phyloP scores from a whole-genome alignment of 768 basidiomycete genomes.

The Rhizopogon roseolus region DNA sequence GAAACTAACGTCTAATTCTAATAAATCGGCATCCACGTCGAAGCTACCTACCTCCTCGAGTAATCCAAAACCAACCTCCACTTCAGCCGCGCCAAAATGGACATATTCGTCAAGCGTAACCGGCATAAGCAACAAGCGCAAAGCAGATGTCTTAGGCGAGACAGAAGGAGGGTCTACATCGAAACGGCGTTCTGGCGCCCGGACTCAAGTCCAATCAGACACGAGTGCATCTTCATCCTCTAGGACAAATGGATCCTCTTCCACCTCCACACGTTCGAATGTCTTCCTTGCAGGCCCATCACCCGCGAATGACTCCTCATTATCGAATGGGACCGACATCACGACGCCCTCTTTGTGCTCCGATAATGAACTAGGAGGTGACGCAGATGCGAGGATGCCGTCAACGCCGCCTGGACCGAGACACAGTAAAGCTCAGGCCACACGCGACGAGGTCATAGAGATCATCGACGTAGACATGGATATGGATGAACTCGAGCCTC shows the following conservation, averaged over 20 bases:
- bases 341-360: slow-evolving; percentile 72
- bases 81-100: neutral
- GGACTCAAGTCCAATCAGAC: neutral
- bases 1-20: neutral
- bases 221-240: neutral
- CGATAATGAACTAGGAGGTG: slow-evolving; percentile 55
- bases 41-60: neutral
- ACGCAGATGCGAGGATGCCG: slow-evolving; percentile 41
- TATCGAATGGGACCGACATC: slow-evolving; percentile 32
- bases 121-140: neutral
- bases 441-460: slow-evolving; percentile 12
- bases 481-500: slow-evolving; percentile 4
- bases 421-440: neutral
- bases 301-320: neutral
- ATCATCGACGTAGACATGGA: slow-evolving; percentile 36
- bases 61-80: neutral
- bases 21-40: neutral
- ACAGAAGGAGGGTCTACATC: neutral
- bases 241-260: too few species aligned
- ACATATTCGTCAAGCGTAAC: neutral
- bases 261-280: neutral
- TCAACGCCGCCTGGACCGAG: slow-evolving; percentile 48
- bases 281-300: neutral
- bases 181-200: neutral
- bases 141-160: neutral